Percentiles rank a stretch among this genome's conserved stretches.
phyloP scores from a whole-genome alignment of 805 yeast genomes.

The Vanderwaltozyma tropicalis region DNA sequence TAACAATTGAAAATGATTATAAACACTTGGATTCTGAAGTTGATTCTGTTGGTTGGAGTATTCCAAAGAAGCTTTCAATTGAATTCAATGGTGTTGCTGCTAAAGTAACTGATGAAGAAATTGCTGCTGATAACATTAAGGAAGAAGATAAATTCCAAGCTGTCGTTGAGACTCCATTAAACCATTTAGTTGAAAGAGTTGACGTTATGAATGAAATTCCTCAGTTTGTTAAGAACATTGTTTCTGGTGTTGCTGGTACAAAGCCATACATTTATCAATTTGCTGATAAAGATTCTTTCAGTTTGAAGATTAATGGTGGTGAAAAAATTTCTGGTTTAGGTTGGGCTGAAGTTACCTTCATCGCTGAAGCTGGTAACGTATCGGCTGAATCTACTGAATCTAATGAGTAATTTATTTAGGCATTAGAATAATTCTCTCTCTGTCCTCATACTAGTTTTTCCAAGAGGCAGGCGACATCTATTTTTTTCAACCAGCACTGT shows the following conservation, averaged over 20 bases:
- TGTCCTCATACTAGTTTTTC: too few relatives aligned
- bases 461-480: too few relatives aligned
- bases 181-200: conserved; percentile 68
- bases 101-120: conserved; percentile 34
- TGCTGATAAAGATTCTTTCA: conserved; percentile 39
- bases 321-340: conserved; percentile 19
- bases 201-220: conserved; percentile 98
- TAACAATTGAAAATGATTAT: conserved; percentile 56
- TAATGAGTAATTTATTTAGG: too few relatives aligned
- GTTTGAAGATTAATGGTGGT: conserved; percentile 15
- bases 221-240: conserved; percentile 83
- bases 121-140: conserved; percentile 21
- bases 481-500: too few relatives aligned
- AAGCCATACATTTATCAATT: conserved; percentile 95
- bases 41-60: conserved; percentile 89
- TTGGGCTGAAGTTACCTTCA: conserved; percentile 30
- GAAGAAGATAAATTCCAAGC: conserved; percentile 34
- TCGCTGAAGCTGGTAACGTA: conserved; percentile 23
- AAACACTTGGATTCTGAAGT: conserved; percentile 44
- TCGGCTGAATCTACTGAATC: conserved; percentile 21
- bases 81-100: conserved; percentile 41
- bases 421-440: too few relatives aligned
- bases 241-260: conserved; percentile 89
- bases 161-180: conserved; percentile 49
- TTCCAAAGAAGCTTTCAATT: conserved; percentile 61